Evolutionary conservation across 345 rosid species (phyloP), one percentile per base, ranked within the genome.

Genomic region (Streptanthus diversifolius): DNA sequence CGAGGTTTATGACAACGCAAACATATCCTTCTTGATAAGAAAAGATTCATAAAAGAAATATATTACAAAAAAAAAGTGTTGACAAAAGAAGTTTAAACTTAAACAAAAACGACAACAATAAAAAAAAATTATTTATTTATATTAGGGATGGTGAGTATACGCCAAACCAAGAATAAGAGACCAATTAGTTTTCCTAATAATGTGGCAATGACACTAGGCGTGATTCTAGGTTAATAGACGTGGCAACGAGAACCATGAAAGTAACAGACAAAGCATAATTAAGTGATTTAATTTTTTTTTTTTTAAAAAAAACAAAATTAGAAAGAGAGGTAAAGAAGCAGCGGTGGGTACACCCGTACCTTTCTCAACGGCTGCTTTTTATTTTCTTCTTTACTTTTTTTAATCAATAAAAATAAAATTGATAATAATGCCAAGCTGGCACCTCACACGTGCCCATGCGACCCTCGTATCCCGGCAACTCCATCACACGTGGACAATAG

Each of bases 361-460:
- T 76, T 70, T 76, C 76, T 76, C 80, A 70, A 70, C 71, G 72
- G 66, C 76, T 48, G 39, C 54, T 18, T 25, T 25, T 39, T 76
- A 33, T 13, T 35, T 19, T 18, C 0, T 3, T 3, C 5, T n/a
- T 44, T 7, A 25, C 8, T 22, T 5, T 5, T 43, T 25, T 36
- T 13, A 0, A 0, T 30, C 5, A 63, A 18, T 12, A 17, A 17
- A 25, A 36, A 15, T 0, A 58, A 33, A 33, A 8, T 8, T 1
- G 10, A 35, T 39, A 64, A 68, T 59, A 68, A 5, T 68, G 68
- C 77, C 80, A 77, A 65, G 72, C 68, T 77, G 80, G 76, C 77
- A 64, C 15, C 39, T 40, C 68, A 71, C 76, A 77, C 80, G 80
- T 77, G 80, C 80, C 80, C 76, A 71, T 58, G 76, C 63, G 77